Percentiles rank a stretch among this genome's conserved stretches.
Conservation (phyloP, 352 stramenopile species). For the Phytophthora rubi region DNA sequence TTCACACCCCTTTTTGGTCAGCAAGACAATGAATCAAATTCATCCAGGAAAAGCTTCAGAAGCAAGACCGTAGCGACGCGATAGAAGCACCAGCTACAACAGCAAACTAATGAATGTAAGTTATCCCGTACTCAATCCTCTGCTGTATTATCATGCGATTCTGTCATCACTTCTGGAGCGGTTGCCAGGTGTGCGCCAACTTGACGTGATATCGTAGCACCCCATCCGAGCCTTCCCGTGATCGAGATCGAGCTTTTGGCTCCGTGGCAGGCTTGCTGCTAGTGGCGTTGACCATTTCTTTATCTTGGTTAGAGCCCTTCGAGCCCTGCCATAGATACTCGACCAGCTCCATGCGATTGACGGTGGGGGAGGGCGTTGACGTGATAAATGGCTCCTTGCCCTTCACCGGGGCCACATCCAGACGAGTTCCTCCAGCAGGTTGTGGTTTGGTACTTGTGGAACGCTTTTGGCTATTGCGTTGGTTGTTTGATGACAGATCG, state of each 20-base stretch:
- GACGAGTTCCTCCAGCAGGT: background rate
- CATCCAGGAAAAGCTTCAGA: conserved; percentile 30
- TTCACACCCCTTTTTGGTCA: conserved; percentile 32
- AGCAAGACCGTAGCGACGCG: conserved; percentile 32
- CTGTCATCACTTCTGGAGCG: conserved; percentile 22
- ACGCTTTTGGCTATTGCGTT: conserved; percentile 11
- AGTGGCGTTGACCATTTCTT: conserved; percentile 16
- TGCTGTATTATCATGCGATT: background rate
- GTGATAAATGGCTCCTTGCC: conserved; percentile 38
- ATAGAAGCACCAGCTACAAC: conserved; percentile 37
- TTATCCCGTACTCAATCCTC: conserved; percentile 26
- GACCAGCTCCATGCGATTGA: conserved; percentile 28
- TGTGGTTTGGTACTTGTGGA: conserved; percentile 3
- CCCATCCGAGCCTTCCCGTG: conserved; percentile 13
- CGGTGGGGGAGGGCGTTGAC: conserved; percentile 13
- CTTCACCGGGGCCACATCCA: conserved; percentile 10
- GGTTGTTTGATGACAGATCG: conserved; percentile 27
- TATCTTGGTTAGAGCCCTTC: conserved; percentile 34
- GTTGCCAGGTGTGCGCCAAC: conserved; percentile 64
- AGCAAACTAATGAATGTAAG: conserved; percentile 42
- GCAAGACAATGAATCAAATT: conserved; percentile 37
- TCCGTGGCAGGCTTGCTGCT: conserved; percentile 7
- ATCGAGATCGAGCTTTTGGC: conserved; percentile 19
- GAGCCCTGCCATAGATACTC: conserved; percentile 29
- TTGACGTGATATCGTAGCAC: conserved; percentile 70